Evolutionary conservation across 331 rosid genomes (phyloP), one percentile per base, ranked within the genome.

Genomic region (Rosa hybrid): DNA sequence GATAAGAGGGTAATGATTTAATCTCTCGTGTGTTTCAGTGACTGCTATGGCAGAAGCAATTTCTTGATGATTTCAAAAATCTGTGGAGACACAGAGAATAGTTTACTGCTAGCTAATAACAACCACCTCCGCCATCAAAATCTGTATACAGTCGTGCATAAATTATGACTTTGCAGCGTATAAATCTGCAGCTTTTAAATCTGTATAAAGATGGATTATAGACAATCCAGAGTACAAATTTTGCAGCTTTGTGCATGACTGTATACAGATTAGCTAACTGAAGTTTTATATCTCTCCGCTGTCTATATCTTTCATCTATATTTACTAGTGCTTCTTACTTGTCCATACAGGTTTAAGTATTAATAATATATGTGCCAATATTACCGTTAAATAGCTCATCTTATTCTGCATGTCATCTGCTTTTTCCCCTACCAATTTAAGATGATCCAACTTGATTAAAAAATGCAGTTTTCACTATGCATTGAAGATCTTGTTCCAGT

Each of bases 401-500:
- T 54, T 38, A 34, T 74, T 74, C 49, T 12, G 17, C 23, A 30
- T 11, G 25, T 39, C 12, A n/a, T 23, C 10, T 27, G 23, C 27
- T 39, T 6, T 30, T 38, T 25, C 9, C 44, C 7, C 57, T 0
- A 23, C 65, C 27, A 17, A 62, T 59, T 60, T 42, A 44, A 49
- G 57, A 53, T 72, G 72, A 56, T 86, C 82, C 70, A 38, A 84
- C 80, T 57, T 86, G 69, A 17, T 39, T 68, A 78, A 75, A 77
- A 63, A 27, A 7, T 82, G 82, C 96, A 95, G 99, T 95, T 95
- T 82, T 90, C 99, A 71, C 86, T 95, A 78, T 95, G 99, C 84
- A 84, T 93, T 84, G 99, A 95, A 90, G 99, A 95, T 93, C 89
- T 95, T 85, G 97, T 95, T 72, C 99, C 99, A 10, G 93, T 91